These are phyloP conservation scores for Cercis canadensis DNA, from an alignment of 306 rosid species.

Conservation along the genomic window DNA sequence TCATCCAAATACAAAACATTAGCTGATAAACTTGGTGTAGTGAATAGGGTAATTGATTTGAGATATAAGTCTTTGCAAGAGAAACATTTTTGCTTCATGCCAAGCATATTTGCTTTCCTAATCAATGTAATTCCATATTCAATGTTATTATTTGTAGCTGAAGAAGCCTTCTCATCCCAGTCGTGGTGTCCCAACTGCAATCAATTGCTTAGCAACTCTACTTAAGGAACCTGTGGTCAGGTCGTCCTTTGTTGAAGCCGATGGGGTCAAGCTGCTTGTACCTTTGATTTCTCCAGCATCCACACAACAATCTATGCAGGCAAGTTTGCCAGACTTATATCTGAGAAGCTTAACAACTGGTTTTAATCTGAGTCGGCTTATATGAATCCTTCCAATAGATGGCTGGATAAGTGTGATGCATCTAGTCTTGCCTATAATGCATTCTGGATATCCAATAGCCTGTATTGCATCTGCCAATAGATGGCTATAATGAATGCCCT, in stretches of 20 bases:
- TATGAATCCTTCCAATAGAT: conserved; percentile 28
- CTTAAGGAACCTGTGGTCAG: conserved; percentile 93
- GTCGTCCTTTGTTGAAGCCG: conserved; percentile 85
- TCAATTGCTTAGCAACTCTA: conserved; percentile 82
- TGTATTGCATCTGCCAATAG: conserved; percentile 26
- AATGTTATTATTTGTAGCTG: conserved; percentile 59
- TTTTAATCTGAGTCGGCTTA: conserved; percentile 18
- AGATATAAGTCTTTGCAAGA: conserved; percentile 8
- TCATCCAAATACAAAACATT: conserved; percentile 2
- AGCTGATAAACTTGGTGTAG: conserved; percentile 10
- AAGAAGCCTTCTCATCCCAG: conserved; percentile 91
- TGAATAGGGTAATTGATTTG: conserved; percentile 6
- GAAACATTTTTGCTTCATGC: conserved; percentile 12
- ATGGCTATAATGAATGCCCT: conserved; percentile 19
- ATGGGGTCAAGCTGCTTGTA: conserved; percentile 90
- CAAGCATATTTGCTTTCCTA: neutral
- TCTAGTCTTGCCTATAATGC: conserved; percentile 22
- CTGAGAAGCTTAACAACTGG: conserved; percentile 17
- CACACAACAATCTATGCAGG: conserved; percentile 97
- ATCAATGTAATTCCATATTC: conserved; percentile 15
- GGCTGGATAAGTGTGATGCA: conserved; percentile 30
- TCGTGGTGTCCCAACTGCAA: conserved; percentile 78
- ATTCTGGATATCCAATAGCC: conserved; percentile 24
- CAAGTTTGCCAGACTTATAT: conserved; percentile 38
- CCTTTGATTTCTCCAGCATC: conserved; percentile 96